These are phyloP conservation scores for Saturnispora dispora DNA, from an alignment of 805 yeast genomes.

Conservation along the genomic window DNA sequence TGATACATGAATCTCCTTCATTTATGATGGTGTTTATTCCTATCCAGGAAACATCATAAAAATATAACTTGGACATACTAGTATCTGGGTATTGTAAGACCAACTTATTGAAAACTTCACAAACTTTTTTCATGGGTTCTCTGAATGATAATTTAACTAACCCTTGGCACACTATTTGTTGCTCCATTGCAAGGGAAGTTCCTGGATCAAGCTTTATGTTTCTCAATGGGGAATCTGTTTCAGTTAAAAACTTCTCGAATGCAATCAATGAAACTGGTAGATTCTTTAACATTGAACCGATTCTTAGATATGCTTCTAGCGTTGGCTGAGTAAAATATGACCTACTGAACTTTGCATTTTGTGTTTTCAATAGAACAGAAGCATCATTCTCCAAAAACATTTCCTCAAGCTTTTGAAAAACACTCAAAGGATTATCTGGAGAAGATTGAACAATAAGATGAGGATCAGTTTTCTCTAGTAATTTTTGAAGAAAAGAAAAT, in stretches of 20 bases:
- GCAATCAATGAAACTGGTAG: conserved; percentile 47
- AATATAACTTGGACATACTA: conserved; percentile 46
- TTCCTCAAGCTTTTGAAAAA: conserved; percentile 23
- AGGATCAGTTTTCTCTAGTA: conserved; percentile 42
- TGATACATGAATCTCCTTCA: not conserved
- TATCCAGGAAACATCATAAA: conserved; percentile 62
- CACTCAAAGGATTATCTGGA: conserved; percentile 27
- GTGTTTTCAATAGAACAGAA: conserved; percentile 8
- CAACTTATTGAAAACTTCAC: conserved; percentile 38
- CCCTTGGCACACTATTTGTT: conserved; percentile 53
- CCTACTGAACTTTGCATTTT: conserved; percentile 10
- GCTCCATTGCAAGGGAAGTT: conserved; percentile 46
- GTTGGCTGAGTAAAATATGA: conserved; percentile 33
- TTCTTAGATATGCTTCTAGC: conserved; percentile 42
- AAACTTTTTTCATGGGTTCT: conserved; percentile 33
- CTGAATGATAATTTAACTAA: conserved; percentile 35
- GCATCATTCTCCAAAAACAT: conserved; percentile 23
- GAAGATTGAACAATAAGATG: conserved; percentile 20
- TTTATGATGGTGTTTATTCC: conserved; percentile 23
- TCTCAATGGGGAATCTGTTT: conserved; percentile 38
- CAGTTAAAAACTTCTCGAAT: conserved; percentile 55
- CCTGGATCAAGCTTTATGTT: conserved; percentile 31
- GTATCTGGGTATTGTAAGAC: conserved; percentile 34
- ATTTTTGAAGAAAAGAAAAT: conserved; percentile 46
- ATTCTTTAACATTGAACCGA: conserved; percentile 37